A percentile compares a stretch with the other conserved stretches of the same genome.
phyloP scores from a whole-genome alignment of 768 basidiomycete genomes.

The Leccinum subgranulosum region DNA sequence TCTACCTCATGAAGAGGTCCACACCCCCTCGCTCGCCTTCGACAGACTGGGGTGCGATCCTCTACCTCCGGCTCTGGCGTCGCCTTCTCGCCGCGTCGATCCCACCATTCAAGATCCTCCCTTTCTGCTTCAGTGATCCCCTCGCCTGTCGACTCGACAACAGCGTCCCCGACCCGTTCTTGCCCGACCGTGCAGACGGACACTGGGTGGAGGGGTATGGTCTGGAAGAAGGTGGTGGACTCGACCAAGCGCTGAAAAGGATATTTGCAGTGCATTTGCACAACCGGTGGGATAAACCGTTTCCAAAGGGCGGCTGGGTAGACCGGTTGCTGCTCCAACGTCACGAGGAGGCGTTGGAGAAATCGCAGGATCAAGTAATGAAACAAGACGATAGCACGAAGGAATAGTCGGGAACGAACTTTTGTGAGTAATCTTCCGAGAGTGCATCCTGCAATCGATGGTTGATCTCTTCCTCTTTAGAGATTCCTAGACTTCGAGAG shows the following conservation, averaged over 20 bases:
- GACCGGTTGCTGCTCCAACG: slow-evolving; percentile 66
- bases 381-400: neutral
- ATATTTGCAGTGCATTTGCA: slow-evolving; percentile 91
- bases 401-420: neutral
- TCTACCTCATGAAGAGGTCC: slow-evolving; percentile 82
- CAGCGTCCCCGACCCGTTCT: slow-evolving; percentile 88
- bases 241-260: slow-evolving; percentile 59
- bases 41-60: slow-evolving; percentile 91
- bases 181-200: slow-evolving; percentile 46
- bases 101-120: slow-evolving; percentile 88
- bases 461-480: neutral
- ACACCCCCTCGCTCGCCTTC: slow-evolving; percentile 72
- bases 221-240: slow-evolving; percentile 57
- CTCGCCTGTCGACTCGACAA: slow-evolving; percentile 89
- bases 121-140: slow-evolving; percentile 93
- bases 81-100: slow-evolving; percentile 70
- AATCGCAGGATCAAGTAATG: neutral
- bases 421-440: neutral
- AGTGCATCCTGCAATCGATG: neutral
- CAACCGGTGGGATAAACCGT: slow-evolving; percentile 91
- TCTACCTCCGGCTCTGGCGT: slow-evolving; percentile 90
- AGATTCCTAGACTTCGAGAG: neutral
- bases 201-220: slow-evolving; percentile 58
- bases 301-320: slow-evolving; percentile 83
- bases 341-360: slow-evolving; percentile 45